Percentiles rank a stretch among this genome's conserved stretches.
phyloP scores from a whole-genome alignment of 352 stramenopile species.

The Thalassiosira delicatula region DNA sequence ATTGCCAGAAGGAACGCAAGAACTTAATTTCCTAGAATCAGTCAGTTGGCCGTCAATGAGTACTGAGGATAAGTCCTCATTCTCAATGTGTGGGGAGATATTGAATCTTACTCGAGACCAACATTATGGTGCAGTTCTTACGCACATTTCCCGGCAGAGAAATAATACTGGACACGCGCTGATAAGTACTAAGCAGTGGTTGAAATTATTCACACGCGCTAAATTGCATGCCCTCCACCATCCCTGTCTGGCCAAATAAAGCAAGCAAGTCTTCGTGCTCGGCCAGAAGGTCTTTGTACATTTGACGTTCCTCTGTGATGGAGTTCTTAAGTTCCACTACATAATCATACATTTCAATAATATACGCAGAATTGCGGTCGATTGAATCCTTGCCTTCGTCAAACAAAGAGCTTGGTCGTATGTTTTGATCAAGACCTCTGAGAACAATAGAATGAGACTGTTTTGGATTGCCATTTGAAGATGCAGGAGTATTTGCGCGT shows the following conservation, averaged over 20 bases:
- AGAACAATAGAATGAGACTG: slow-evolving; percentile 42
- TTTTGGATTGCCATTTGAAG: slow-evolving; percentile 5
- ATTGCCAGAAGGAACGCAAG: too few relatives aligned
- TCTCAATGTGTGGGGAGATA: too few relatives aligned
- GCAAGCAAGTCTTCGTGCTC: slow-evolving; percentile 82
- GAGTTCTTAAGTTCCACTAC: slow-evolving; percentile 70
- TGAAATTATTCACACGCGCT: neutral
- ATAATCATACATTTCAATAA: slow-evolving; percentile 75
- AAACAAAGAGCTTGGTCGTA: slow-evolving; percentile 9
- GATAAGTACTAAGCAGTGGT: too few relatives aligned
- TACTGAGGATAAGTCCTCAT: too few relatives aligned
- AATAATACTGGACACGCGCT: too few relatives aligned
- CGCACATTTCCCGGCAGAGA: too few relatives aligned
- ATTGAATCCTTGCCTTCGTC: slow-evolving; percentile 41
- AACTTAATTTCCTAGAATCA: too few relatives aligned
- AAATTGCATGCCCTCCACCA: slow-evolving; percentile 31
- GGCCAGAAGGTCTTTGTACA: slow-evolving; percentile 71
- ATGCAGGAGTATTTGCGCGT: slow-evolving; percentile 7
- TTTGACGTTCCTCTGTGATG: slow-evolving; percentile 72
- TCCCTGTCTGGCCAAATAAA: slow-evolving; percentile 73
- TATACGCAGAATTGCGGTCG: slow-evolving; percentile 47
- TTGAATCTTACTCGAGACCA: too few relatives aligned
- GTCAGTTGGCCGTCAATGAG: too few relatives aligned
- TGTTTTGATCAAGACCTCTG: slow-evolving; percentile 43
- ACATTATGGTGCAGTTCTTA: too few relatives aligned